Base-by-base conservation (phyloP, 768 basidiomycete species). In the Plicaturopsis crispa region DNA sequence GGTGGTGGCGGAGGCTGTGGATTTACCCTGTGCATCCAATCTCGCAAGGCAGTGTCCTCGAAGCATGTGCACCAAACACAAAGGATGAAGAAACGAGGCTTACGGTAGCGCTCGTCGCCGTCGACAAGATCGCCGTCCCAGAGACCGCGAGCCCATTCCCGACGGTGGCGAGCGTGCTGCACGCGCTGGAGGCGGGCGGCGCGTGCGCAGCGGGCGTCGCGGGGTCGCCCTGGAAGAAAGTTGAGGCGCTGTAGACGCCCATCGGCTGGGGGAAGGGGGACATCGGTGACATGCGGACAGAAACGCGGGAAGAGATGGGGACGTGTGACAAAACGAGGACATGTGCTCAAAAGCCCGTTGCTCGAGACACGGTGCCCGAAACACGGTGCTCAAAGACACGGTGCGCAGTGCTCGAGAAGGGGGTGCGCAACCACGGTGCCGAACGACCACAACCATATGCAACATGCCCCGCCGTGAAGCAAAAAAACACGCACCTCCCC, bases 211-310 rank as follows among this genome's bases (percentile, higher is more conserved):
- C 28, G 11, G 82, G 79, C 2, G 75, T 82, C 0, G 44, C 53
- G 0, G 70, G 65, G 22, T 76, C 56, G 24, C 78, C 78, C 63
- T 87, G 84, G 50, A 69, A 55, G 63, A 75, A 84, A 0, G 80
- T 81, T 11, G 78, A 83, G 13, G 62, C 55, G 23, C 75, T 75
- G 48, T 83, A 80, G n/a, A 83, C 68, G 20, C 80, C 80, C 75
- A 78, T 78, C 3, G 78, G 73, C 72, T 75, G 39, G 11, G 35
- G 40, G 10, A 19, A 31, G 16, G 13, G 14, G 34, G 44, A 23
- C 30, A n/a, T n/a, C n/a, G n/a, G 24, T 18, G 23, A 11, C 12
- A 22, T 26, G 12, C 11, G 20, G 21, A 5, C 10, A 34, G 33
- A 34, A 10, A 19, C 8, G 8, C 10, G 17, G 18, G 17, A 34